Base-by-base conservation (phyloP, 495 filamentous ascomycete species). In the Cercophora samala region DNA sequence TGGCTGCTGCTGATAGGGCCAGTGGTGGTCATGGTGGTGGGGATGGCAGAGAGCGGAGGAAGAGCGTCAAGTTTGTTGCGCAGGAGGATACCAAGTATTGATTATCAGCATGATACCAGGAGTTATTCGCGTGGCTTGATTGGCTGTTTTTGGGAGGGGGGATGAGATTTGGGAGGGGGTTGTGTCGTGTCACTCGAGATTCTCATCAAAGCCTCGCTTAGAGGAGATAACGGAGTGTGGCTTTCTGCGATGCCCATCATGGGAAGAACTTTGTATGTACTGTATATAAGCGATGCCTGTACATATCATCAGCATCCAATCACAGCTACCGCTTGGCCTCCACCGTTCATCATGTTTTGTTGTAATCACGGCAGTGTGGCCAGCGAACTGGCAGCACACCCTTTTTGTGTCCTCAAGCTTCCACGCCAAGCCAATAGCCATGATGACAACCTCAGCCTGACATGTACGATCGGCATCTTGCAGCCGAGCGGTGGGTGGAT, bases 11-110 rank as follows among this genome's bases (percentile, higher is more conserved):
- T 18, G 73, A 80, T 67, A 74, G 79, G 64, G 37, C 37, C 6
- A 46, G 37, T 46, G 37, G 37, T 13, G 37, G 37, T 46, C 37
- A 46, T 13, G 37, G 37, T 17, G 15, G 37, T 46, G 37, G 37
- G 37, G 37, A 46, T 11, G 37, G 37, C 8, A 46, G 37, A 13
- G 84, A 86, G 73, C 75, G 82, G 66, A 75, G 83, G 72, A 85
- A 85, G 77, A 85, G 82, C 53, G 84, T 86, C 63, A 86, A 86
- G 76, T 82, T 85, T 67, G 81, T 76, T 0, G 75, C 69, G 8
- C 68, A 76, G 42, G 64, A 70, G 4, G 75, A 72, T 56, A 66
- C 26, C 56, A 46, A 56, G 25, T 42, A 56, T 46, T 25, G 54
- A 46, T 46, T 46, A 29, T 29, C 37, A 46, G 37, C 0, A 46